A percentile compares a stretch with the other conserved stretches of the same genome.
Evolutionary conservation across 2,329 filamentous ascomycete genomes (phyloP).

Genomic region (Ophiocordyceps sinensis): DNA sequence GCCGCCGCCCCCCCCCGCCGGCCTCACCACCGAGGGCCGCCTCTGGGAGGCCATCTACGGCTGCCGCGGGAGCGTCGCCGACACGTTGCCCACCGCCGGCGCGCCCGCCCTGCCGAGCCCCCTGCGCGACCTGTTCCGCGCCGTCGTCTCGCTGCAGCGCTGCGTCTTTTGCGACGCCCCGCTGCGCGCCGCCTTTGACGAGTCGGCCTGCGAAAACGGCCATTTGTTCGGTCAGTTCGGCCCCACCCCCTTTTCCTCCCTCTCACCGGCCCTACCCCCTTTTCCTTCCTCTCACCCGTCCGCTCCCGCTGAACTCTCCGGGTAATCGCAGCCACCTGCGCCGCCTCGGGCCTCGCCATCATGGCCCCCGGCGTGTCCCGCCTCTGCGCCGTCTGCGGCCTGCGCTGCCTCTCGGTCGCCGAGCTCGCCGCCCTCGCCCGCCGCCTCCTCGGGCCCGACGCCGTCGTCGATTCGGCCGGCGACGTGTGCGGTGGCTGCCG

Average conservation of each 20-base stretch:
- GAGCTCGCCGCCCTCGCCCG: constrained; percentile 22
- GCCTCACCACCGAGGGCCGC: constrained; percentile 36
- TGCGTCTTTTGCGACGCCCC: constrained; percentile 33
- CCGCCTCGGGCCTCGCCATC: constrained; percentile 38
- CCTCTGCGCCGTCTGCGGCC: constrained; percentile 39
- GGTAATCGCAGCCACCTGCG: constrained; percentile 29
- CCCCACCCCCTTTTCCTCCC: neutral
- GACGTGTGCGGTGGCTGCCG: constrained; percentile 25
- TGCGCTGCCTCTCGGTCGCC: constrained; percentile 31
- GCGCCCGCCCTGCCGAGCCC: constrained; percentile 7
- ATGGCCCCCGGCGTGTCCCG: constrained; percentile 37
- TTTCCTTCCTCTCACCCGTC: neutral
- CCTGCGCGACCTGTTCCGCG: constrained; percentile 23
- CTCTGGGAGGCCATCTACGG: constrained; percentile 48
- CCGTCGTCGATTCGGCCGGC: constrained; percentile 14
- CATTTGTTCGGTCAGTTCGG: constrained; percentile 24
- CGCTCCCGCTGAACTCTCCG: too few relatives aligned
- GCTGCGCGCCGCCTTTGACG: constrained; percentile 17
- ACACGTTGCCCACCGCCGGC: constrained; percentile 14
- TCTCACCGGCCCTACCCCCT: neutral
- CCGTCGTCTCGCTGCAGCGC: constrained; percentile 18
- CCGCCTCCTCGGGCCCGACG: constrained; percentile 11
- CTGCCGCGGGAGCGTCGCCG: constrained; percentile 29
- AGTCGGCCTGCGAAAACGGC: constrained; percentile 23
- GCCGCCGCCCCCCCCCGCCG: neutral